Conservation (phyloP, 1,139 yeast genomes). For the Scheffersomyces cryptocercus region DNA sequence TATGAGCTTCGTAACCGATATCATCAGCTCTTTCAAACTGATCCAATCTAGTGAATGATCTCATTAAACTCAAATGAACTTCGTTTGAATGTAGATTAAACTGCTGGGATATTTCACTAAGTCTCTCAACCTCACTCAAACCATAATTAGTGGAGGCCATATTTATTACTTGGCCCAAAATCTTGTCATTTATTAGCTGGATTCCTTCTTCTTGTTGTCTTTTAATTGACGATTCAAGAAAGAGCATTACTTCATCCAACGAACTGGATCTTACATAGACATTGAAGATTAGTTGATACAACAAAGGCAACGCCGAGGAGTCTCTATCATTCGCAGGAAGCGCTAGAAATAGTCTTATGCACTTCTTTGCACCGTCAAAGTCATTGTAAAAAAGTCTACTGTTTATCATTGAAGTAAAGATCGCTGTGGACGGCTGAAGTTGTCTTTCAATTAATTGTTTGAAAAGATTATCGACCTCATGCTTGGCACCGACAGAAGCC, state of each 20-base stretch:
- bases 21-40: conserved; percentile 37
- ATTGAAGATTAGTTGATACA: conserved; percentile 44
- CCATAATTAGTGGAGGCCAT: conserved; percentile 26
- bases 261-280: conserved; percentile 40
- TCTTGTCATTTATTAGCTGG: conserved; percentile 19
- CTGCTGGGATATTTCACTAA: conserved; percentile 20
- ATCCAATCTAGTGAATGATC: conserved; percentile 30
- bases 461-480: conserved; percentile 55
- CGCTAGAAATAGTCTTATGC: conserved; percentile 20
- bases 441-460: conserved; percentile 47
- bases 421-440: conserved; percentile 47
- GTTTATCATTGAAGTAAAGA: conserved; percentile 51
- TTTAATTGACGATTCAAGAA: conserved; percentile 36
- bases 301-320: conserved; percentile 10
- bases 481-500: conserved; percentile 55
- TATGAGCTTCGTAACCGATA: conserved; percentile 31
- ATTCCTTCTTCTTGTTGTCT: conserved; percentile 17
- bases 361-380: conserved; percentile 34
- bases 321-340: background rate
- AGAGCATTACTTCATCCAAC: conserved; percentile 37
- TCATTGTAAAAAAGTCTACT: conserved; percentile 49
- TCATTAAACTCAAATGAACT: conserved; percentile 19
- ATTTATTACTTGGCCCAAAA: conserved; percentile 16
- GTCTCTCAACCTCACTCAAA: conserved; percentile 21
- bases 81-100: conserved; percentile 15